Evolutionary conservation across 208 protist species (phyloP), one percentile per base, ranked within the genome.

Genomic region (Phytomonas sp.): DNA sequence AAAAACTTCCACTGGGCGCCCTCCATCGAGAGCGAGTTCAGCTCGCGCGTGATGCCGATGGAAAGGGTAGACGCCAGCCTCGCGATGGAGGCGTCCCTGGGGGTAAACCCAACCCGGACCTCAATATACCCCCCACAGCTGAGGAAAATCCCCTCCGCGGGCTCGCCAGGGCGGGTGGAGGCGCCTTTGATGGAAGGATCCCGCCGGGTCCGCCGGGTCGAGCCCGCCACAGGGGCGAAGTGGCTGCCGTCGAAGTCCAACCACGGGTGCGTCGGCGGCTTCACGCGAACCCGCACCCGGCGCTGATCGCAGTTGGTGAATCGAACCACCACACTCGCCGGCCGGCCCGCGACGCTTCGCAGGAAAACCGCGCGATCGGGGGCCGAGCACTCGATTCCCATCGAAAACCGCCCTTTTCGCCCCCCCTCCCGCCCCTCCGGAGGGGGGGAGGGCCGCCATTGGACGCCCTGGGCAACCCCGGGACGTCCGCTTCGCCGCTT

Each of bases 51-150:
- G 49, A 89, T 78, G 10, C 88, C 88, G 67, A 96, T 71, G 66
- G 83, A 76, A 42, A 96, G 76, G 49, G 79, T 56, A 31, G 74
- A 64, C 6, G 66, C 75, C 59, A 96, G 33, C n/a, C 66, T 42
- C 29, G 81, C 80, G 60, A 82, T 82, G 16, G 79, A 71, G 42
- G 64, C 72, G 66, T 86, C 82, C 60, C 80, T 70, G 0, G 91
- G 88, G 42, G 75, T 59, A 69, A 94, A 96, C 60, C 71, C 49
- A 4, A 96, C 81, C 49, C 73, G 75, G 29, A 96, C 85, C 69
- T 94, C 88, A 16, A 96, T 75, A 73, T 84, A 96, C n/a, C 88
- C 91, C 36, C 88, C 88, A 64, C 76, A 92, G 66, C 72, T 85
- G 70, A 94, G 74, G 40, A 73, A 75, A 36, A 67, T 30, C 52